phyloP scores from a whole-genome alignment of 2,329 filamentous ascomycete species.

The Penicillium sp. region DNA sequence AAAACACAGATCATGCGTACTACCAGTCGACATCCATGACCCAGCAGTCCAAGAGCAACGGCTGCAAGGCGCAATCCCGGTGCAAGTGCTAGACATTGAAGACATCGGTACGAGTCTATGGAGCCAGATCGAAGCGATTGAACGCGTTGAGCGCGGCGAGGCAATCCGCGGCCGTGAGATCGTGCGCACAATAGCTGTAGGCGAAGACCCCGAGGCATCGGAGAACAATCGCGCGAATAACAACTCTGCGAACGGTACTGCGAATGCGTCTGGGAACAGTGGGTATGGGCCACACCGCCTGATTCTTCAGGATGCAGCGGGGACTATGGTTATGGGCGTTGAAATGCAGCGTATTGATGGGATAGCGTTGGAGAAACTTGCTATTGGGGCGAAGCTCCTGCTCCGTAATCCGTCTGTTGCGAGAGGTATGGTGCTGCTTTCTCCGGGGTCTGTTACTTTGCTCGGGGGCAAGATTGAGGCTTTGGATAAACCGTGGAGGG shows the following conservation, averaged over 20 bases:
- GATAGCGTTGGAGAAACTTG: slow-evolving; percentile 57
- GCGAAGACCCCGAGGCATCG: slow-evolving; percentile 44
- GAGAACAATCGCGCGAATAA: slow-evolving; percentile 18
- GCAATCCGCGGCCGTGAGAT: slow-evolving; percentile 70
- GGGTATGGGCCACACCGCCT: slow-evolving; percentile 68
- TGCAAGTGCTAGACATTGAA: slow-evolving; percentile 83
- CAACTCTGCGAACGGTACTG: slow-evolving; percentile 7
- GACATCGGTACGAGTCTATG: slow-evolving; percentile 77
- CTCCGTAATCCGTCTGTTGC: slow-evolving; percentile 64
- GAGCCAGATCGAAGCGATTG: slow-evolving; percentile 77
- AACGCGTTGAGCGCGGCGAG: slow-evolving; percentile 51
- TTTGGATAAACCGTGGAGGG: slow-evolving; percentile 74
- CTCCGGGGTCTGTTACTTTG: slow-evolving; percentile 64
- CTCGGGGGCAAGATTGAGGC: slow-evolving; percentile 85
- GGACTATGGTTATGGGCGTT: slow-evolving; percentile 66
- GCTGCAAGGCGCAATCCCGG: slow-evolving; percentile 62
- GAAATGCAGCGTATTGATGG: slow-evolving; percentile 67
- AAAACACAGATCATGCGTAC: slow-evolving; percentile 43
- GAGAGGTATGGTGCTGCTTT: slow-evolving; percentile 74
- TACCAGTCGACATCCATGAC: slow-evolving; percentile 60
- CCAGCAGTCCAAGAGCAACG: slow-evolving; percentile 54
- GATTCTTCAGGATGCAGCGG: slow-evolving; percentile 74
- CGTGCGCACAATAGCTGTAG: slow-evolving; percentile 64
- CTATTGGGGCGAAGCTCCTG: slow-evolving; percentile 79
- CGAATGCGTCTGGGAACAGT: slow-evolving; percentile 15